A percentile compares a stretch with the other conserved stretches of the same genome.
These are phyloP conservation scores for Colletotrichum zoysiae DNA, from an alignment of 2,329 filamentous ascomycete genomes.

Conservation along the genomic window DNA sequence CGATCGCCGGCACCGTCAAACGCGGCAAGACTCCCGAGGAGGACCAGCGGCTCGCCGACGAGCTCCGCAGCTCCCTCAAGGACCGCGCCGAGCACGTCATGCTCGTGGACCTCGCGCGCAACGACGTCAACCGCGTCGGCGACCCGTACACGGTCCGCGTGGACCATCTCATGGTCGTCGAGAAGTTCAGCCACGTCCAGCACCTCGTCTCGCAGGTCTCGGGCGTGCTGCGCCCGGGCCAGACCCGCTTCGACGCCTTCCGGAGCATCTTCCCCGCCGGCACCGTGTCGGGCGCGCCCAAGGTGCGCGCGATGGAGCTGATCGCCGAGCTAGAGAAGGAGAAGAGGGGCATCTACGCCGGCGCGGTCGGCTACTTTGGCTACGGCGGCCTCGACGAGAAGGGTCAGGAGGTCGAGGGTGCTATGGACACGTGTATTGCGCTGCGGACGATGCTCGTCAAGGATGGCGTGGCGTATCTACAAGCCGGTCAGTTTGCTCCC, in stretches of 20 bases:
- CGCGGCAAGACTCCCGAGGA: slow-evolving; percentile 85
- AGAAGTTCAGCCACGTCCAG: slow-evolving; percentile 96
- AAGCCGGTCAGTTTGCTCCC: slow-evolving; percentile 68
- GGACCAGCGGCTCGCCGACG: slow-evolving; percentile 82
- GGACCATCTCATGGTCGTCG: slow-evolving; percentile 93
- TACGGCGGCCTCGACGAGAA: slow-evolving; percentile 79
- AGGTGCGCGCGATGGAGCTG: slow-evolving; percentile 96
- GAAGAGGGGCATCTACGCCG: slow-evolving; percentile 95
- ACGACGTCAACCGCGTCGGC: slow-evolving; percentile 96
- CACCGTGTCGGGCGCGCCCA: slow-evolving; percentile 94
- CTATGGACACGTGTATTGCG: slow-evolving; percentile 88
- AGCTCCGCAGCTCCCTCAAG: slow-evolving; percentile 84
- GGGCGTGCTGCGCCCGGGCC: slow-evolving; percentile 83
- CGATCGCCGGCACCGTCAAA: slow-evolving; percentile 95
- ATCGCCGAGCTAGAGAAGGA: slow-evolving; percentile 95
- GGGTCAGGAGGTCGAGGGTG: slow-evolving; percentile 77
- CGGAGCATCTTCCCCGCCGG: slow-evolving; percentile 96
- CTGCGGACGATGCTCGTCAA: slow-evolving; percentile 95
- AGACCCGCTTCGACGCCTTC: slow-evolving; percentile 95
- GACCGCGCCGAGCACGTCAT: slow-evolving; percentile 97
- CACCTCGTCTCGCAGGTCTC: slow-evolving; percentile 97
- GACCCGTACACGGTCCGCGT: slow-evolving; percentile 91
- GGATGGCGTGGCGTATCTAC: slow-evolving; percentile 90
- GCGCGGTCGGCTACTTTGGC: slow-evolving; percentile 96
- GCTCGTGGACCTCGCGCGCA: slow-evolving; percentile 94